Base-by-base conservation (phyloP, 805 yeast species). In the Debaryomyces castellii region DNA sequence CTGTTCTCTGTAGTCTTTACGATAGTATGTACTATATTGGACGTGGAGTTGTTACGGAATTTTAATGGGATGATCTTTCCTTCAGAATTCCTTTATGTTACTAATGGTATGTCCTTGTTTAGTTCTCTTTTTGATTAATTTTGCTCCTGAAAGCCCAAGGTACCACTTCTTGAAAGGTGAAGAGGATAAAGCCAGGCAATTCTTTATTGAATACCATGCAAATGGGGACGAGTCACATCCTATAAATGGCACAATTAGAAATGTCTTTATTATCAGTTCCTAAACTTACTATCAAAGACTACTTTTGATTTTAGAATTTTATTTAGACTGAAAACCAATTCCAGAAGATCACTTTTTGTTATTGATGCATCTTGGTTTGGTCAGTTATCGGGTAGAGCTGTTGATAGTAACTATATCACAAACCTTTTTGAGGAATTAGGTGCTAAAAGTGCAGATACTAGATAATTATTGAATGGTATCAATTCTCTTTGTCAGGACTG, bases 141-240 rank as follows among this genome's bases (percentile, higher is more conserved):
- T 67, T 42, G 63, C 78, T 11, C 80, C 81, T 1, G 81, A 77
- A 49, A 69, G 78, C 4, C 81, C 82, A 7, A 57, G 81, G 40
- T 75, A 69, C 67, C 58, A 74, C 21, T 60, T 76, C 1, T 48
- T 64, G 17, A 59, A 62, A n/a, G 66, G 66, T 2, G 52, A 61
- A 16, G 49, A 58, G 11, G 53, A 62, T 0, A 57, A 57, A 20
- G 77, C 80, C 2, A 41, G 42, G 33, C 32, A 30, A 6, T 34
- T 50, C 21, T 42, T 50, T 25, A 35, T 40, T 10, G 41, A 45
- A 22, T 45, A 47, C 40, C 71, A 73, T 55, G 73, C 71, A 45
- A 67, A 67, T 43, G 65, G 49, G 9, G 48, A 47, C 36, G 39
- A 28, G 10, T 17, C 16, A 11, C 22, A 21, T 30, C 25, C 27